phyloP scores from a whole-genome alignment of 257 asterid genomes.

The Vinca minor region DNA sequence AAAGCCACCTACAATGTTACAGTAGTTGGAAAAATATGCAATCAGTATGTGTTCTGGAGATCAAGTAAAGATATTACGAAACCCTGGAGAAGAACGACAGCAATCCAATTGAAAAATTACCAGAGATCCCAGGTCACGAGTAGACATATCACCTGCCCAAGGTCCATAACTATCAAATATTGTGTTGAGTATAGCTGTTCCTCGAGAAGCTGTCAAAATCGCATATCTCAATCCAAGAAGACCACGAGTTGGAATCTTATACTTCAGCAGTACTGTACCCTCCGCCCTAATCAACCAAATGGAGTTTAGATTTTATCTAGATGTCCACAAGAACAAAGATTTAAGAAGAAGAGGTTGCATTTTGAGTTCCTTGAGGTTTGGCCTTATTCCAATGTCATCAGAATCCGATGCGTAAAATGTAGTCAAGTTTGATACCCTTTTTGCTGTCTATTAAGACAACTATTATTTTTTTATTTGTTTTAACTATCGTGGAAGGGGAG shows the following conservation, averaged over 20 bases:
- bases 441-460: not conserved
- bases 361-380: not conserved
- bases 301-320: constrained; percentile 16
- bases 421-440: not conserved
- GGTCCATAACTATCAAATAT: constrained; percentile 84
- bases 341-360: constrained; percentile 7
- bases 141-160: constrained; percentile 92
- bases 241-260: constrained; percentile 91
- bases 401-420: not conserved
- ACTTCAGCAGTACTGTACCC: constrained; percentile 69
- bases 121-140: constrained; percentile 95
- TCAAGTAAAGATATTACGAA: too few species aligned
- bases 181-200: constrained; percentile 90
- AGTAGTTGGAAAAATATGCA: not conserved
- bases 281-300: constrained; percentile 46
- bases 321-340: not conserved
- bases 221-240: constrained; percentile 87
- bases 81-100: not conserved
- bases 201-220: constrained; percentile 86
- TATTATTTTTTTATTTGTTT: too few species aligned
- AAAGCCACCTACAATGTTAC: constrained; percentile 66
- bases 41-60: constrained; percentile 2
- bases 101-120: constrained; percentile 29
- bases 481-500: too few species aligned
- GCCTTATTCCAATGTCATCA: not conserved